Base-by-base conservation (phyloP, 805 yeast genomes). In the Metschnikowia gelsemii region DNA sequence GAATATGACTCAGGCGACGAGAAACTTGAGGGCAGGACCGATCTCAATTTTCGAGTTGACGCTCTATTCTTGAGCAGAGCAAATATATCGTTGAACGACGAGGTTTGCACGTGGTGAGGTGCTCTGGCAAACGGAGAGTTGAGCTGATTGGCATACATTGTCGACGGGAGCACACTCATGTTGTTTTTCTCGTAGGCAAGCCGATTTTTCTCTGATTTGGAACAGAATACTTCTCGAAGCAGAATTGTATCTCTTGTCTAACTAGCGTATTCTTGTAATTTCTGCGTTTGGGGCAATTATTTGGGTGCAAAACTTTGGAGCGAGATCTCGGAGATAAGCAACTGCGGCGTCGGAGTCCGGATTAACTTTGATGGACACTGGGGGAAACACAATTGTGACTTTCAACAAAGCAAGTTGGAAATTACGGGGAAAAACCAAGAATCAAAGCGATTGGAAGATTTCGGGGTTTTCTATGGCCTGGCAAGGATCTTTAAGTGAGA, bases 51-150 rank as follows among this genome's bases (percentile, higher is more conserved):
- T 16, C 43, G 41, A 5, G 50, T 27, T 22, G 51, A 38, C 25
- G 38, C 48, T 38, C 46, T 45, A 23, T 56, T 40, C 43, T 59
- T 61, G 44, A 64, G 59, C 42, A 51, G 58, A 18, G 50, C 50
- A 35, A 63, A 48, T 33, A 68, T 38, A 42, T 66, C 70, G 47
- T 57, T 62, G 50, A 59, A 66, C 23, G 70, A 64, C 21, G 59
- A 61, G 24, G 71, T 60, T 44, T 66, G 56, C 7, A 52, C 49
- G 42, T 64, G 71, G 38, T 19, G 41, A 13, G 32, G 18, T 5
- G 61, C 58, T 17, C 61, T 55, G 29, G 49, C 49, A 41, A 59
- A 55, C 8, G 40, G 35, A 13, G 44, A 18, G 46, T 58, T 55
- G 40, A 61, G 52, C 42, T 57, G 68, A 40, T 61, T 58, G 45